Conservation (phyloP, 2,329 filamentous ascomycete species). For the Penicillium thymicola region DNA sequence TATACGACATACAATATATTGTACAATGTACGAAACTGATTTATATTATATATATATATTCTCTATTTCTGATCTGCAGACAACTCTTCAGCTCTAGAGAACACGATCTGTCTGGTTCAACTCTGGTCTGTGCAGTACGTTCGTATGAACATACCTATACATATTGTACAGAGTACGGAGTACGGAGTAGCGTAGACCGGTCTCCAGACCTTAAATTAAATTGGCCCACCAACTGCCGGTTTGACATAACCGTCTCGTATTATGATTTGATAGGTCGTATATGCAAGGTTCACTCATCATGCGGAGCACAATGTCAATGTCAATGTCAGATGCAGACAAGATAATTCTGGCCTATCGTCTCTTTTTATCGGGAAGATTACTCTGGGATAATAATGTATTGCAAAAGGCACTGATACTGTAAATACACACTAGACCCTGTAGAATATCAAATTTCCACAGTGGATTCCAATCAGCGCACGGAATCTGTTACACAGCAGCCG, state of each 20-base stretch:
- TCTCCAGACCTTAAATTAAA: not conserved
- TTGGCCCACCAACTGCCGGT: not conserved
- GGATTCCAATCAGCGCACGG: not conserved
- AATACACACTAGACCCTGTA: not conserved
- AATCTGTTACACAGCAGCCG: not conserved
- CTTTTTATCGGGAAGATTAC: not conserved
- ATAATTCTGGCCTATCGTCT: not conserved
- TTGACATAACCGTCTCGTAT: not conserved
- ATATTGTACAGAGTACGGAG: not conserved
- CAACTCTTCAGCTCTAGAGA: not conserved
- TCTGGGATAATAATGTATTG: not conserved
- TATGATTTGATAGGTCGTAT: not conserved
- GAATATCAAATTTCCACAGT: not conserved
- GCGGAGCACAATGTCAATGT: slow-evolving; percentile 1
- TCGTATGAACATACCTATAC: not conserved
- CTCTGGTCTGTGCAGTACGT: slow-evolving; percentile 3
- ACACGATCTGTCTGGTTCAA: not conserved
- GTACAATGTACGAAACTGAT: not conserved
- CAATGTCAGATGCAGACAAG: not conserved
- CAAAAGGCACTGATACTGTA: not conserved
- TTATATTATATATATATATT: not conserved
- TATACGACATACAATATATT: not conserved
- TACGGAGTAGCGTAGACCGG: not conserved
- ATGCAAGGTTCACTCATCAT: not conserved
- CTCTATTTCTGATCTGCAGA: not conserved